These are phyloP conservation scores for Kwoniella bestiolae DNA, from an alignment of 768 basidiomycete species.

Conservation along the genomic window DNA sequence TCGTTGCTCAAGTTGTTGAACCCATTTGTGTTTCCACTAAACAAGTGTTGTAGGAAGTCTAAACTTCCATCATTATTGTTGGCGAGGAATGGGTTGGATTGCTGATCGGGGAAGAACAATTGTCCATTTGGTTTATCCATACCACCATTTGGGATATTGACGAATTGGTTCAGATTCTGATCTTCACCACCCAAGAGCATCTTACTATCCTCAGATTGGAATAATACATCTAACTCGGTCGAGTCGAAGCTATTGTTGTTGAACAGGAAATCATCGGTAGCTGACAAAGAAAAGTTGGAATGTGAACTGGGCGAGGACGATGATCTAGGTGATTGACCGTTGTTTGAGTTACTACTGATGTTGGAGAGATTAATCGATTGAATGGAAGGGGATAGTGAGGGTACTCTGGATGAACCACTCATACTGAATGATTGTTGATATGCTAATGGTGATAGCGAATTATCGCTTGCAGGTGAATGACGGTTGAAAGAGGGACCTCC, in stretches of 20 bases:
- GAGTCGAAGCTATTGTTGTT: slow-evolving; percentile 30
- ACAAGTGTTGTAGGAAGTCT: slow-evolving; percentile 23
- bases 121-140: background rate
- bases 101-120: slow-evolving; percentile 4
- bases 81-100: slow-evolving; percentile 7
- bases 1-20: background rate
- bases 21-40: slow-evolving; percentile 1
- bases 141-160: slow-evolving; percentile 16
- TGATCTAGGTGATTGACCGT: slow-evolving; percentile 35
- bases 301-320: slow-evolving; percentile 41
- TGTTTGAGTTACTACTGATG: slow-evolving; percentile 13
- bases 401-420: slow-evolving; percentile 28
- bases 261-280: slow-evolving; percentile 40
- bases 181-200: background rate
- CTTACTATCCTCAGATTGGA: slow-evolving; percentile 18
- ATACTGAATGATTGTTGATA: slow-evolving; percentile 3
- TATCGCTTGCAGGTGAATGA: slow-evolving; percentile 13
- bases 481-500: background rate
- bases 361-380: slow-evolving; percentile 15
- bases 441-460: slow-evolving; percentile 2
- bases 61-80: slow-evolving; percentile 5
- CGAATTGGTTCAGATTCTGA: slow-evolving; percentile 4
- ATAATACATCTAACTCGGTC: slow-evolving; percentile 36
- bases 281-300: slow-evolving; percentile 29
- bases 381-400: slow-evolving; percentile 36